Evolutionary conservation across 2,329 filamentous ascomycete genomes (phyloP).

Genomic region (Ustulina deusta): DNA sequence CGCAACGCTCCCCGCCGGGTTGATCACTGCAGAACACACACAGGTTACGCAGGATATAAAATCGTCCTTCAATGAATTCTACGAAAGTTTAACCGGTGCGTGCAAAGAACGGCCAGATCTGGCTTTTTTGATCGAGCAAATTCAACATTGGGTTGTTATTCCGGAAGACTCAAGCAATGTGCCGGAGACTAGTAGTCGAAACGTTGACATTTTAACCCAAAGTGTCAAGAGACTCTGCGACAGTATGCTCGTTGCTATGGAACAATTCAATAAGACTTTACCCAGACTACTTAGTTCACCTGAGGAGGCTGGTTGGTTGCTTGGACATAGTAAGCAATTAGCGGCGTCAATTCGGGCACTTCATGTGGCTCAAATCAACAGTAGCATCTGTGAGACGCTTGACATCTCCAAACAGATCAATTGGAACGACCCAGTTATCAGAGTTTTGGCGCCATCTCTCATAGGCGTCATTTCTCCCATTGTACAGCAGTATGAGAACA

Average conservation of each 20-base stretch:
- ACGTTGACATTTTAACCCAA: constrained; percentile 63
- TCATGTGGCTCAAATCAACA: constrained; percentile 67
- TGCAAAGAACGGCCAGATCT: constrained; percentile 67
- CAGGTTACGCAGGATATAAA: constrained; percentile 54
- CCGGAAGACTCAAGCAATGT: constrained; percentile 46
- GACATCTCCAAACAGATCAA: constrained; percentile 51
- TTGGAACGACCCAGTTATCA: constrained; percentile 55
- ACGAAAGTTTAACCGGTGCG: constrained; percentile 57
- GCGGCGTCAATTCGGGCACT: constrained; percentile 68
- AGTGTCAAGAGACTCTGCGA: constrained; percentile 75
- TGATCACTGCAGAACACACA: constrained; percentile 58
- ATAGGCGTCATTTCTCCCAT: constrained; percentile 76
- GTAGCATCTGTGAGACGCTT: constrained; percentile 51
- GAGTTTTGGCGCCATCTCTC: constrained; percentile 65
- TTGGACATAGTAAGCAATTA: constrained; percentile 66
- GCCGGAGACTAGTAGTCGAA: constrained; percentile 31
- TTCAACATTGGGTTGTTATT: constrained; percentile 71
- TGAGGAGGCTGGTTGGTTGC: constrained; percentile 73
- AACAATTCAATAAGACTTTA: constrained; percentile 73
- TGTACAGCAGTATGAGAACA: constrained; percentile 75
- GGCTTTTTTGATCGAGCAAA: constrained; percentile 73
- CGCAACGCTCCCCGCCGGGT: constrained; percentile 62
- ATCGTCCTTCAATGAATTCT: constrained; percentile 54
- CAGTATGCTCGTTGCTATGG: constrained; percentile 81
- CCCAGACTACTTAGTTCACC: constrained; percentile 66